These are phyloP conservation scores for Ceratocystis cacaofunesta DNA, from an alignment of 2,329 filamentous ascomycete species.

Conservation along the genomic window DNA sequence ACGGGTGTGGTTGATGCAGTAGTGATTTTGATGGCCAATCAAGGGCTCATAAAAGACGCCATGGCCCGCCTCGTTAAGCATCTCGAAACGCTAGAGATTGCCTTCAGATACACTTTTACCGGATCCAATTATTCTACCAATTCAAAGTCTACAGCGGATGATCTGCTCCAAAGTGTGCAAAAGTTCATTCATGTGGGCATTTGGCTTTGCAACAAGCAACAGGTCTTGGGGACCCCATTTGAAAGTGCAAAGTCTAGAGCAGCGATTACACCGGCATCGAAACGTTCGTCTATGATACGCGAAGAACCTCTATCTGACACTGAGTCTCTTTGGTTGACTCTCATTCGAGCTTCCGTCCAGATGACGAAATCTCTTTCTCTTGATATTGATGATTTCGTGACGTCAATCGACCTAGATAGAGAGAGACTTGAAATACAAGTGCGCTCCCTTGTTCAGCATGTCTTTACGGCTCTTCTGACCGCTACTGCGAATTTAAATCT, in stretches of 20 bases:
- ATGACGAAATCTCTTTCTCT: slow-evolving; percentile 29
- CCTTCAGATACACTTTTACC: slow-evolving; percentile 58
- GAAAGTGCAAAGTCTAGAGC: background rate
- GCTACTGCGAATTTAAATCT: slow-evolving; percentile 37
- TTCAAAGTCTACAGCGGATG: slow-evolving; percentile 50
- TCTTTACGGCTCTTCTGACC: slow-evolving; percentile 73
- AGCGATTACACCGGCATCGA: background rate
- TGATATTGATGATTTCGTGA: slow-evolving; percentile 20
- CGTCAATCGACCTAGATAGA: slow-evolving; percentile 30
- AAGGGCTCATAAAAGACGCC: slow-evolving; percentile 67
- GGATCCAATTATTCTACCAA: slow-evolving; percentile 38
- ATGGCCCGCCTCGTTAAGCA: slow-evolving; percentile 78
- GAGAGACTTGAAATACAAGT: slow-evolving; percentile 51
- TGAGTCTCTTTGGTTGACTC: slow-evolving; percentile 43
- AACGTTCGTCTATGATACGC: slow-evolving; percentile 3
- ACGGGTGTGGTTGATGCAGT: slow-evolving; percentile 85
- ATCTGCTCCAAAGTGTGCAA: slow-evolving; percentile 62
- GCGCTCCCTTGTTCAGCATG: slow-evolving; percentile 70
- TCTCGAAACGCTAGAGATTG: slow-evolving; percentile 62
- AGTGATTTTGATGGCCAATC: slow-evolving; percentile 75
- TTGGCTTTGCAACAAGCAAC: slow-evolving; percentile 80
- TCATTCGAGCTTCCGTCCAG: slow-evolving; percentile 46
- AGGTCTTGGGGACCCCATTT: background rate
- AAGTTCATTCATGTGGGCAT: slow-evolving; percentile 89
- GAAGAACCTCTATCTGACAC: slow-evolving; percentile 34